Evolutionary conservation across 345 rosid genomes (phyloP).

Genomic region (Lepidium aucheri): DNA sequence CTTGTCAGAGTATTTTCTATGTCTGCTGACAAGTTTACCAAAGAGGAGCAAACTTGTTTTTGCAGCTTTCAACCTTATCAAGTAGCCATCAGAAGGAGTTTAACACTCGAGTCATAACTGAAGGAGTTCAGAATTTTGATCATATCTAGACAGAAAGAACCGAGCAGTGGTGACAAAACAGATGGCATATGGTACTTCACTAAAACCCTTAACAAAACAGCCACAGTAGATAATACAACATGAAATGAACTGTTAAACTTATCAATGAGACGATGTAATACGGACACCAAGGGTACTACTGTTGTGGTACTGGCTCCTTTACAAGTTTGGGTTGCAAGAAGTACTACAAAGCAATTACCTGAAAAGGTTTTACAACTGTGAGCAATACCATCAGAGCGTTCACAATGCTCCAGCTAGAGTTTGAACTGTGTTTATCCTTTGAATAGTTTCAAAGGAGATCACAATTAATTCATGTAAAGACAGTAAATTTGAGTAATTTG

Average conservation of each 20-base stretch:
- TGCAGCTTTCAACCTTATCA: constrained; percentile 55
- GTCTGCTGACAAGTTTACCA: constrained; percentile 61
- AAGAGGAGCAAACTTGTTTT: constrained; percentile 77
- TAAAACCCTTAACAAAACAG: constrained; percentile 25
- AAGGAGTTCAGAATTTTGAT: constrained; percentile 54
- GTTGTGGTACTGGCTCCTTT: constrained; percentile 75
- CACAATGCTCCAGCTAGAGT: constrained; percentile 44
- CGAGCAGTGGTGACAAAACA: constrained; percentile 47
- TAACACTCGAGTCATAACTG: constrained; percentile 39
- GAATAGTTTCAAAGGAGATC: no score
- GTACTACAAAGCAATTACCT: constrained; percentile 61
- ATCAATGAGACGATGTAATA: constrained; percentile 47
- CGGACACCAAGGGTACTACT: constrained; percentile 55
- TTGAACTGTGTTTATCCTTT: no score
- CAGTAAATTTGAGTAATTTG: no score
- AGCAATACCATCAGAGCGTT: constrained; percentile 58
- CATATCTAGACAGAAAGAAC: constrained; percentile 50
- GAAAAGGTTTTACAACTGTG: constrained; percentile 70
- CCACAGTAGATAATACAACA: constrained; percentile 18
- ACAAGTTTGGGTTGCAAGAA: constrained; percentile 76
- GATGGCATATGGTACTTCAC: constrained; percentile 76
- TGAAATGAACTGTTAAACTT: constrained; percentile 40
- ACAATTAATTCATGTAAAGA: no score
- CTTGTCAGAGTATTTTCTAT: constrained; percentile 79
- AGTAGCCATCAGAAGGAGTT: constrained; percentile 34